Evolutionary conservation across 352 stramenopile genomes (phyloP), one percentile per base, ranked within the genome.

Genomic region (Phytophthora aleatoria): DNA sequence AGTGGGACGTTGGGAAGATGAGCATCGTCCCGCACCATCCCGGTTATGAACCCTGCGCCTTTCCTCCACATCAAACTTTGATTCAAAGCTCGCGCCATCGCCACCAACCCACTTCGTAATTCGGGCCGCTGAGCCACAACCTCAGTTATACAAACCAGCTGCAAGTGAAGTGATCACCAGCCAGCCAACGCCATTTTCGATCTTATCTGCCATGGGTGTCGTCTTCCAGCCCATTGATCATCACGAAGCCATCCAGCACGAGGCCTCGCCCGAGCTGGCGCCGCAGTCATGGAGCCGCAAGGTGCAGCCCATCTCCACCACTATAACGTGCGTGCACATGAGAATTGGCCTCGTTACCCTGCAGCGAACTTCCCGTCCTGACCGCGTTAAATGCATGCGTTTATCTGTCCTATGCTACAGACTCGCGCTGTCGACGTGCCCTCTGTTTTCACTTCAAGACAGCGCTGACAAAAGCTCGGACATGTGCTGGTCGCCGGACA

Each of bases 251-350:
- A 62, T 63, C 12, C 58, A 57, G 27, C 26, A 16, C 20, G 31
- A 65, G 12, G 44, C 36, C 3, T 69, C 55, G 31, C 48, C 57
- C 13, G 53, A 70, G 53, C 12, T 70, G 33, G 57, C 65, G 38
- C 57, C 65, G 42, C 69, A 74, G 56, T 53, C 60, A 49, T 76
- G 71, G 67, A 60, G 53, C 59, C 33, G 60, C 45, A 73, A 71
- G 44, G 5, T 69, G 33, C 52, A 62, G 47, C 24, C 59, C 28
- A 24, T 27, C 28, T 27, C 52, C 44, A 61, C 51, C 12, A 56
- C 43, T 35, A 51, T 50, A 58, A 59, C 65, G 65, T 73, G 38
- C 52, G 62, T 65, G 28, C 54, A 57, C 26, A 30, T 20, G 28
- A 44, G 12, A 63, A 50, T 58, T 62, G 42, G 36, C 39, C 62